These are phyloP conservation scores for Kappamyces sp. DNA, from an alignment of 192 early-diverging fungal genomes.

Conservation along the genomic window DNA sequence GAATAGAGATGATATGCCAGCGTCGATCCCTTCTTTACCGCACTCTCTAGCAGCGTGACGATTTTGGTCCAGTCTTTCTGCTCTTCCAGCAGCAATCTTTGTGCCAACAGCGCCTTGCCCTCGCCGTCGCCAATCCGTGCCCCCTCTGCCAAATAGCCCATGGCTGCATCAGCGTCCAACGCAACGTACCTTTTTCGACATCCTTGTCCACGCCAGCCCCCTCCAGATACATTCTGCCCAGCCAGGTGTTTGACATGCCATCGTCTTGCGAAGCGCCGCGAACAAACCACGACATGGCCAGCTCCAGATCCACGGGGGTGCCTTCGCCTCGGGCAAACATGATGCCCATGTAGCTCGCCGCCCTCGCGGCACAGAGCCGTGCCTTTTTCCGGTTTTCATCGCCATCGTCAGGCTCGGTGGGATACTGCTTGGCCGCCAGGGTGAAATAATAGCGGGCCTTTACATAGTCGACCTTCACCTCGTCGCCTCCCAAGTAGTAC, in stretches of 20 bases:
- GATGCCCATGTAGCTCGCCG: conserved; percentile 72
- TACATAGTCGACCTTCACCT: conserved; percentile 48
- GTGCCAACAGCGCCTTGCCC: conserved; percentile 71
- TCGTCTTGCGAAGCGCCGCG: conserved; percentile 60
- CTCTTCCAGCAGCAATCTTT: conserved; percentile 27
- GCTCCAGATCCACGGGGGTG: conserved; percentile 46
- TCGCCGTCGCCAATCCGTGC: conserved; percentile 66
- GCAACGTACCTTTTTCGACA: conserved; percentile 19
- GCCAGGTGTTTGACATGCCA: conserved; percentile 58
- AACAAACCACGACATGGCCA: conserved; percentile 74
- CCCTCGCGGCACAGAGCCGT: conserved; percentile 53
- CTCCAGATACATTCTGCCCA: conserved; percentile 77
- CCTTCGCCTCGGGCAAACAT: conserved; percentile 95
- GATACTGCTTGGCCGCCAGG: conserved; percentile 45
- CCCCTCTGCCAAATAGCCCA: conserved; percentile 61
- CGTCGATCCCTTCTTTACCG: conserved; percentile 60
- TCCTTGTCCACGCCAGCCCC: conserved; percentile 44
- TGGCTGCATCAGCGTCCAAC: conserved; percentile 50
- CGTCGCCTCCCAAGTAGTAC: conserved; percentile 70
- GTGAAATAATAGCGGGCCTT: conserved; percentile 59
- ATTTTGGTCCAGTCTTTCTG: conserved; percentile 6
- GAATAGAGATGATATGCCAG: conserved; percentile 75
- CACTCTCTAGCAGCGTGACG: conserved; percentile 22
- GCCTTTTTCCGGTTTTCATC: conserved; percentile 16
- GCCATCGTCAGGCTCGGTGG: conserved; percentile 16